Evolutionary conservation across 768 basidiomycete species (phyloP), one percentile per base, ranked within the genome.

Genomic region (Amanita fuliginea): DNA sequence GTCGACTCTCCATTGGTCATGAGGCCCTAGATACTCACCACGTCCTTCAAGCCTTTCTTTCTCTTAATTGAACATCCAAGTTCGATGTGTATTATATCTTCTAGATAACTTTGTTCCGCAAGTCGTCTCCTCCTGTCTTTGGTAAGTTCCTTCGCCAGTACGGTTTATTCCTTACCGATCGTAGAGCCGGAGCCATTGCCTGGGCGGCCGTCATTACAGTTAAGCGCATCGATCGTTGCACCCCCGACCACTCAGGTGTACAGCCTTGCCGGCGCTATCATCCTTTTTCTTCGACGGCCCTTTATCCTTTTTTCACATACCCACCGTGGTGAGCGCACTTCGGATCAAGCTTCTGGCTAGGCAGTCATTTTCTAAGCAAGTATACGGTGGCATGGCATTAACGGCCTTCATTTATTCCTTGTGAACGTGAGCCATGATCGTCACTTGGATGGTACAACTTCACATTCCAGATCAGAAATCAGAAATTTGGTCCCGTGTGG

Each of bases 121-220:
- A n/a, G n/a, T n/a, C n/a, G 84, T 51, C 76, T 86, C 51, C 67
- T 85, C 52, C 69, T 87, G 52, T 83, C 83, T 60, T 72, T 86
- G 65, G 85, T 83, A 59, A 61, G 80, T 60, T 43, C 50, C 57
- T 41, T 52, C 47, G 49, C 42, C 46, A 50, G 51, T 44, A 54
- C 32, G 47, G 40, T 30, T 46, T 51, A 49, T 54, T 36, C 51
- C 52, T 33, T 24, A 37, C 56, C 67, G 59, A 66, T 60, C 37
- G 45, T 59, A 55, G 81, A 58, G 78, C 68, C 62, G 83, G 84
- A 57, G 81, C 81, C 47, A 84, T 86, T 58, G 80, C 78, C 48
- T 84, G 78, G 81, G 80, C 69, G 51, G 68, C 77, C 49, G 55
- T 77, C 56, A 76, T 87, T 57, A 68, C 74, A 59, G 83, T 85